phyloP scores from a whole-genome alignment of 768 basidiomycete genomes.

The Mycena capillaripes region DNA sequence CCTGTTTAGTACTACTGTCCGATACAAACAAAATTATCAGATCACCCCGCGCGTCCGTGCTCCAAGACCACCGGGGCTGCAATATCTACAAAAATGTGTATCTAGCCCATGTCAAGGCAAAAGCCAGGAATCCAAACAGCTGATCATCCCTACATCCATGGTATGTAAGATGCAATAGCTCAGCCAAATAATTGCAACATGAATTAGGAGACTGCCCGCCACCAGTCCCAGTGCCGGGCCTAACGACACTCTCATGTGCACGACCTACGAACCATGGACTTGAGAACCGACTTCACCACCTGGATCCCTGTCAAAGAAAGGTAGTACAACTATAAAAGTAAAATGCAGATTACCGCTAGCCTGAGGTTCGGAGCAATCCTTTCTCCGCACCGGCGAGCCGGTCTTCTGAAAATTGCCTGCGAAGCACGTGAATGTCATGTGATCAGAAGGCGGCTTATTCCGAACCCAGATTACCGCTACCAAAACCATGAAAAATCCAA shows the following conservation, averaged over 20 bases:
- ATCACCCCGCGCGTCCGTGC: not conserved
- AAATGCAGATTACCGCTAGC: not conserved
- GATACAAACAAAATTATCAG: not conserved
- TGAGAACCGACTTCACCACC: not conserved
- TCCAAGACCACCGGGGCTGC: not conserved
- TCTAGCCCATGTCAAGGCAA: not conserved
- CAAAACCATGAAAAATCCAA: not conserved
- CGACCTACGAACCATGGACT: not conserved
- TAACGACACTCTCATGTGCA: not conserved
- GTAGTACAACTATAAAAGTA: not conserved
- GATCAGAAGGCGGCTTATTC: too few relatives aligned
- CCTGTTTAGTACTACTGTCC: not conserved
- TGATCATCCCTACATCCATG: not conserved
- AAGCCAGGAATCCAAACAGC: not conserved
- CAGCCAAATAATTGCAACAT: not conserved
- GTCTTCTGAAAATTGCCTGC: too few relatives aligned
- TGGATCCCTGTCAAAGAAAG: not conserved
- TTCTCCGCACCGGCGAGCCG: too few relatives aligned
- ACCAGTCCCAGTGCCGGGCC: not conserved
- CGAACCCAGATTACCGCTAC: too few relatives aligned
- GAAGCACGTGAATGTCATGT: too few relatives aligned
- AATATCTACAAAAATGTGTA: not conserved
- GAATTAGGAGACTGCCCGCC: not conserved
- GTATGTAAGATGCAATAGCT: not conserved
- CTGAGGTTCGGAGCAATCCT: too few relatives aligned